Evolutionary conservation across 163 green algal species (phyloP).

Genomic region (Scenedesmus sp.): DNA sequence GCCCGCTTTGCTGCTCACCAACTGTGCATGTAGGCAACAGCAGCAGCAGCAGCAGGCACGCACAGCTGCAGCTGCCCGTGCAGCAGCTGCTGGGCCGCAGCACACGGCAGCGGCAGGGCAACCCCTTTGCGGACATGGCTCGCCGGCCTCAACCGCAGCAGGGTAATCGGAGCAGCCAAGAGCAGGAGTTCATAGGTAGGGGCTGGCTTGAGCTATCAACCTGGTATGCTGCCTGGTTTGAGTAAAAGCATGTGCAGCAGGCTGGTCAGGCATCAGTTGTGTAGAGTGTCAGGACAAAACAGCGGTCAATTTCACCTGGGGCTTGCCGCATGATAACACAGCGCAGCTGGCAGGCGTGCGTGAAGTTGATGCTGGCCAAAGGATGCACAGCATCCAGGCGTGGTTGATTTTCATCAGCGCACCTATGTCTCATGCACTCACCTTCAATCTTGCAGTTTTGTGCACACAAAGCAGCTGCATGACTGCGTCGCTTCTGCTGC

Average conservation of each 20-base stretch:
- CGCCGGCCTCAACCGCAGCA: background rate
- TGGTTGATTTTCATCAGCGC: background rate
- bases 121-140: background rate
- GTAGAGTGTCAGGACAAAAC: too few relatives aligned
- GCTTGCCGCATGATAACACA: too few relatives aligned
- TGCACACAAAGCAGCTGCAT: too few relatives aligned
- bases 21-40: background rate
- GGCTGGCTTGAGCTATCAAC: background rate
- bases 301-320: too few relatives aligned
- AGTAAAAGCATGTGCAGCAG: too few relatives aligned
- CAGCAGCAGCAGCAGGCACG: background rate
- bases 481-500: background rate
- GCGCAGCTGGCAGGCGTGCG: background rate
- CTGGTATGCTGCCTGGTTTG: too few relatives aligned
- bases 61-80: background rate
- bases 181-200: background rate
- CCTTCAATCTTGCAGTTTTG: background rate
- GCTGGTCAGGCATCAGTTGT: too few relatives aligned
- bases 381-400: background rate
- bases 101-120: background rate
- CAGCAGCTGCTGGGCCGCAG: conserved; percentile 2
- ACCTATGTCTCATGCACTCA: background rate
- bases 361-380: background rate
- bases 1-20: background rate
- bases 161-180: background rate